These are phyloP conservation scores for Populus pruinosa DNA, from an alignment of 345 rosid species.

Conservation along the genomic window DNA sequence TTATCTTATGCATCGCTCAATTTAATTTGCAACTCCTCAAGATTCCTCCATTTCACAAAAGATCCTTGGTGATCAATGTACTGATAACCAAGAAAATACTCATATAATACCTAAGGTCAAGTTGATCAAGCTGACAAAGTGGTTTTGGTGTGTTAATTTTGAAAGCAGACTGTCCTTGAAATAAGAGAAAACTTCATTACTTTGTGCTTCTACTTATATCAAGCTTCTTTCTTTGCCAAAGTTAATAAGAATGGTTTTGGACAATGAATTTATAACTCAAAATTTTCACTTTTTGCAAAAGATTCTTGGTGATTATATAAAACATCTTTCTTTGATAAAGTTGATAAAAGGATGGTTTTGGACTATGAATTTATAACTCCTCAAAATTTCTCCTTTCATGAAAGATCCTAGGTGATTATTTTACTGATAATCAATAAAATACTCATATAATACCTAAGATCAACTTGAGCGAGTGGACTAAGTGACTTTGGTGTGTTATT, in stretches of 20 bases:
- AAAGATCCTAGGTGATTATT: background rate
- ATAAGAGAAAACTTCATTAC: background rate
- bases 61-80: background rate
- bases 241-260: background rate
- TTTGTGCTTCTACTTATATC: background rate
- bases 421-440: background rate
- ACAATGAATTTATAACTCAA: background rate
- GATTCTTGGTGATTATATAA: background rate
- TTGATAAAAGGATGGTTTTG: background rate
- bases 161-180: background rate
- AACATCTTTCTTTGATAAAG: background rate
- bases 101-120: background rate
- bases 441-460: background rate
- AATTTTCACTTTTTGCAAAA: background rate
- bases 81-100: background rate
- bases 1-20: background rate
- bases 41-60: background rate
- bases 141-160: background rate
- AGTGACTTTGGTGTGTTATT: background rate
- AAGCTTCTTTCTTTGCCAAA: background rate
- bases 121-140: background rate
- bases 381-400: background rate
- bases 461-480: background rate
- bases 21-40: background rate
- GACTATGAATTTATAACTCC: background rate